These are phyloP conservation scores for Cryptococcus amylolentus DNA, from an alignment of 1,284 basidiomycete genomes.

Conservation along the genomic window DNA sequence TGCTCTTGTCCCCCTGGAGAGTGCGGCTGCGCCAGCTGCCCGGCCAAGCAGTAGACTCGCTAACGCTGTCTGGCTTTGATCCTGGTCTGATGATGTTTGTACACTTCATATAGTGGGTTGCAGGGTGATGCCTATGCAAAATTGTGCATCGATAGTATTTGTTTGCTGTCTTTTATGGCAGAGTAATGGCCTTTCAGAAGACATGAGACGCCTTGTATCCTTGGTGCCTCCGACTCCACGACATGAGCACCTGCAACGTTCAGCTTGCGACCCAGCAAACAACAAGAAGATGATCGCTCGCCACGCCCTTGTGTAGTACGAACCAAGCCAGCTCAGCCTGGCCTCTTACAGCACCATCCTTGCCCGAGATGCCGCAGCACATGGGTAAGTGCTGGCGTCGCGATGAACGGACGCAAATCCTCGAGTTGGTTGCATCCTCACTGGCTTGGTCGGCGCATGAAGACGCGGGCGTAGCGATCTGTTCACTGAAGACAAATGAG, in stretches of 20 bases:
- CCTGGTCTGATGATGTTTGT: too few species aligned
- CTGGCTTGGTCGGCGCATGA: conserved; percentile 12
- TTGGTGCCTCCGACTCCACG: too few species aligned
- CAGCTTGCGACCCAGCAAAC: neutral
- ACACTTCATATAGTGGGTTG: too few species aligned
- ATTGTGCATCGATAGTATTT: too few species aligned
- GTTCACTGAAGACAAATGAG: neutral
- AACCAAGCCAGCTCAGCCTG: conserved; percentile 38
- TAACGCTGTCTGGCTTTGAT: too few species aligned
- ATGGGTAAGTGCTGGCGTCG: conserved; percentile 22
- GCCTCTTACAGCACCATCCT: conserved; percentile 35
- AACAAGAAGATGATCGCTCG: neutral
- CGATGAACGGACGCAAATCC: conserved; percentile 24
- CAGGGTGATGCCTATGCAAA: too few species aligned
- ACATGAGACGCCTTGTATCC: too few species aligned
- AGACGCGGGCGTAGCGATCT: neutral
- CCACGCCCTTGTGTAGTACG: neutral
- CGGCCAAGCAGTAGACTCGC: neutral
- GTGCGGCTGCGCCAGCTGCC: conserved; percentile 26
- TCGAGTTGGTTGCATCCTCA: conserved; percentile 39
- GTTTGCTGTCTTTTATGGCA: too few species aligned
- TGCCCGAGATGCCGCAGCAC: conserved; percentile 12
- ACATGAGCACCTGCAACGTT: neutral
- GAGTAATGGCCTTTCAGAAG: too few species aligned
- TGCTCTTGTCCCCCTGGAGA: conserved; percentile 9